Base-by-base conservation (phyloP, 345 rosid species). In the Eucalyptus dawsonii region DNA sequence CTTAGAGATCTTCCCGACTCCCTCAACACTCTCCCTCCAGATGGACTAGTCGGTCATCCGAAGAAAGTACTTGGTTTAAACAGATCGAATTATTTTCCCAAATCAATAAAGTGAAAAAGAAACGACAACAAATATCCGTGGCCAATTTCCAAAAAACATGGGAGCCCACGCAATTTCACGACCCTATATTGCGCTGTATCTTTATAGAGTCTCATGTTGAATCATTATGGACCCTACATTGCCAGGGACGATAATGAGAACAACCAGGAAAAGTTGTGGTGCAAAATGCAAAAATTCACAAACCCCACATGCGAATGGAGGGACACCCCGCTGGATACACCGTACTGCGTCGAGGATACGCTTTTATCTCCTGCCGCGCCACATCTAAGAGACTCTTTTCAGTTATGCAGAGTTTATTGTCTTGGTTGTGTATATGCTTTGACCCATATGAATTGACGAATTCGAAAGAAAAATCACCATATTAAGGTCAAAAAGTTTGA, bases 1-100 rank as follows among this genome's bases (percentile, higher is more conserved):
- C 5, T 25, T 62, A 62, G 34, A 2, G 37, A 29, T 62, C 34
- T 62, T 62, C 10, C 0, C 0, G 5, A 65, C 6, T 14, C 6
- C 19, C 19, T 29, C 9, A n/a, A 9, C 0, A 2, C 34, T 65
- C 31, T 65, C 37, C 19, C 72, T 14, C 72, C 1, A 7, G 4
- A 65, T 15, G 40, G 76, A 8, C 40, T 1, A 1, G 8, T 62
- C 34, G 8, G 8, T 62, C 31, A n/a, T 31, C 10, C 0, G 6
- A 34, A 60, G 10, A 65, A 65, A 14, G 21, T 8, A 14, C 40
- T 4, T 1, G 76, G 34, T 1, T 31, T 7, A 15, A 14, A 14
- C 0, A 8, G 0, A 65, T 29, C 6, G 2, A 65, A 4, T n/a
- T n/a, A 65, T 65, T 65, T 65, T n/a, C 67, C 14, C 31, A 27